Conservation (phyloP, 2,329 filamentous ascomycete genomes). For the Aplosporella prunicola region DNA sequence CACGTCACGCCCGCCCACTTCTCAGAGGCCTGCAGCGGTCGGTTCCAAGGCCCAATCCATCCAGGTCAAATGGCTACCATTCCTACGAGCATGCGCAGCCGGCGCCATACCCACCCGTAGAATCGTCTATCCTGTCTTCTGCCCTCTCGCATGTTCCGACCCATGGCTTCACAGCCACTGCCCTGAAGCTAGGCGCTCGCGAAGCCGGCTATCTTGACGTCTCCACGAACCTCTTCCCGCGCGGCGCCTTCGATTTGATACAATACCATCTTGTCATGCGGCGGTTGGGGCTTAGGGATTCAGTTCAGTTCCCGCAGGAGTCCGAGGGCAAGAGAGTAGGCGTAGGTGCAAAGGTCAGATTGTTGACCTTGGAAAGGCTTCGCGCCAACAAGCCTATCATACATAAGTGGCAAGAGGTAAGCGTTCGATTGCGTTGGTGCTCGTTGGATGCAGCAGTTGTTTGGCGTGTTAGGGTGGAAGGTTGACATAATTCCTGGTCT, state of each 20-base stretch:
- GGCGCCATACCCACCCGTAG: conserved; percentile 56
- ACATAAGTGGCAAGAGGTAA: conserved; percentile 76
- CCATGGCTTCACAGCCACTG: conserved; percentile 68
- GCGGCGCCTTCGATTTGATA: conserved; percentile 73
- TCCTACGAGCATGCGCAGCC: conserved; percentile 32
- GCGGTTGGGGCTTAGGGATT: conserved; percentile 48
- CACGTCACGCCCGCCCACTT: conserved; percentile 18
- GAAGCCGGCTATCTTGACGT: conserved; percentile 83
- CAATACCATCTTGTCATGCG: conserved; percentile 64
- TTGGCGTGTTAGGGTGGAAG: neutral
- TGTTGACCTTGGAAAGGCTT: conserved; percentile 66
- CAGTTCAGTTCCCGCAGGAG: conserved; percentile 35
- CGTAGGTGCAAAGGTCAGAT: conserved; percentile 56
- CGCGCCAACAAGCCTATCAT: conserved; percentile 64
- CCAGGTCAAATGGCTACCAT: conserved; percentile 18
- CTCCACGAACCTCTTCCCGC: conserved; percentile 70
- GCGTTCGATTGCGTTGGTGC: conserved; percentile 19
- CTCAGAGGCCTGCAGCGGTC: conserved; percentile 19
- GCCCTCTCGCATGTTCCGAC: conserved; percentile 68
- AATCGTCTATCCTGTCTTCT: conserved; percentile 71
- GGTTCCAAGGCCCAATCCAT: conserved; percentile 14
- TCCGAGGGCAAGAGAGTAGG: conserved; percentile 30
- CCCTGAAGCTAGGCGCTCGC: conserved; percentile 67
- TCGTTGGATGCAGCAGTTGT: neutral
- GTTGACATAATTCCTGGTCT: conserved; percentile 12